phyloP scores from a whole-genome alignment of 208 protist genomes.

The Trypanosoma boissoni region DNA sequence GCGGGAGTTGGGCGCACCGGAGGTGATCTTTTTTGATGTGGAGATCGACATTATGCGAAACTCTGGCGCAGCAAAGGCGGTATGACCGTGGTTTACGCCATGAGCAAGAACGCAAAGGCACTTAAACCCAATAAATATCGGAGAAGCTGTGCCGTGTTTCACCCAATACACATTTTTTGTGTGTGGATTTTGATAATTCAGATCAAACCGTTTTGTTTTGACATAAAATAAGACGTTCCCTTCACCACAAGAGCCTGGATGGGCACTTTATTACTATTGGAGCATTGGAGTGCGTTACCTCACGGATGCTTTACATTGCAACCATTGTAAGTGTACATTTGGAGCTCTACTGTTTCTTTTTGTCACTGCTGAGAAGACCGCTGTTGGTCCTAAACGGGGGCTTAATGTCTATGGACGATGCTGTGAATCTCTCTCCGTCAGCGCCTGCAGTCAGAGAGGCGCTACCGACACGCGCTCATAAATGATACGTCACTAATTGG shows the following conservation, averaged over 20 bases:
- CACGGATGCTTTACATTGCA: not conserved
- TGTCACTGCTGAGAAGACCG: not conserved
- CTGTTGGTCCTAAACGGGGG: not conserved
- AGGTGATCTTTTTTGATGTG: constrained; percentile 15
- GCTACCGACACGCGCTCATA: not conserved
- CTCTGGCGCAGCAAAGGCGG: constrained; percentile 5
- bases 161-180: not conserved
- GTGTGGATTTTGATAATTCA: not conserved
- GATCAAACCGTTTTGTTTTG: not conserved
- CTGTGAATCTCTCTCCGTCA: not conserved
- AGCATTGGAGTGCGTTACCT: not conserved
- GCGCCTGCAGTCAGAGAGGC: not conserved
- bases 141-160: not conserved
- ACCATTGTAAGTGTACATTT: not conserved
- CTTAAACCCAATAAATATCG: not conserved
- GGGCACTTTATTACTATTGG: not conserved
- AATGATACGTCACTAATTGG: constrained; percentile 17
- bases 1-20: not conserved
- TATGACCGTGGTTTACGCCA: not conserved
- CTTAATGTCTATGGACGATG: not conserved
- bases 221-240: not conserved
- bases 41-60: constrained; percentile 32
- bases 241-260: not conserved
- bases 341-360: not conserved
- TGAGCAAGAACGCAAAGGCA: not conserved